A percentile compares a stretch with the other conserved stretches of the same genome.
phyloP scores from a whole-genome alignment of 2,329 filamentous ascomycete species.

The Chlorencoelia australis region DNA sequence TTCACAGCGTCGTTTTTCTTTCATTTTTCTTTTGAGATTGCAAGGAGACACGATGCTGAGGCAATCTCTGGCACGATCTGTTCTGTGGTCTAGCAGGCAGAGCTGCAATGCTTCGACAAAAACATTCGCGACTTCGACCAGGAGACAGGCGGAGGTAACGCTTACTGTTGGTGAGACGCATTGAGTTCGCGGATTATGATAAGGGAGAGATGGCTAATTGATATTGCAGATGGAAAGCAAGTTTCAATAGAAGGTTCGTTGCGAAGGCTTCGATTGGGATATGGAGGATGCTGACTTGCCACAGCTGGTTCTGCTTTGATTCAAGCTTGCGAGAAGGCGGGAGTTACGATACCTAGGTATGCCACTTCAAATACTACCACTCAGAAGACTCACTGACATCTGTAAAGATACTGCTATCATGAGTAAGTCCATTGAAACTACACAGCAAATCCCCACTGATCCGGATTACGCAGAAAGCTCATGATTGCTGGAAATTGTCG shows the following conservation, averaged over 20 bases:
- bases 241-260: conserved; percentile 85
- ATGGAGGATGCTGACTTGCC: conserved; percentile 30
- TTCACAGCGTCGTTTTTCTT: conserved; percentile 16
- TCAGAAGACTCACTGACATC: conserved; percentile 22
- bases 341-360: conserved; percentile 75
- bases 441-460: conserved; percentile 14
- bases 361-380: conserved; percentile 20
- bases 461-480: conserved; percentile 57
- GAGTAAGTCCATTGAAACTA: conserved; percentile 50
- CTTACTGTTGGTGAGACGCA: conserved; percentile 74
- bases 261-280: conserved; percentile 11
- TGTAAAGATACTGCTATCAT: conserved; percentile 87
- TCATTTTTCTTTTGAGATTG: conserved; percentile 36
- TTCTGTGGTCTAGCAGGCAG: conserved; percentile 53
- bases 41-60: conserved; percentile 58
- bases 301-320: conserved; percentile 92
- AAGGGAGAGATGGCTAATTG: conserved; percentile 24
- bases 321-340: conserved; percentile 98
- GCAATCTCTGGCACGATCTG: conserved; percentile 57
- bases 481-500: conserved; percentile 99
- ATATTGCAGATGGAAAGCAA: conserved; percentile 78
- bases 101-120: conserved; percentile 55
- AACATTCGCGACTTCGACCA: conserved; percentile 71
- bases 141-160: conserved; percentile 84
- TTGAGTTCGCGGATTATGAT: conserved; percentile 12